Base-by-base conservation (phyloP, 495 filamentous ascomycete species). In the Penicillium longicatenatum region DNA sequence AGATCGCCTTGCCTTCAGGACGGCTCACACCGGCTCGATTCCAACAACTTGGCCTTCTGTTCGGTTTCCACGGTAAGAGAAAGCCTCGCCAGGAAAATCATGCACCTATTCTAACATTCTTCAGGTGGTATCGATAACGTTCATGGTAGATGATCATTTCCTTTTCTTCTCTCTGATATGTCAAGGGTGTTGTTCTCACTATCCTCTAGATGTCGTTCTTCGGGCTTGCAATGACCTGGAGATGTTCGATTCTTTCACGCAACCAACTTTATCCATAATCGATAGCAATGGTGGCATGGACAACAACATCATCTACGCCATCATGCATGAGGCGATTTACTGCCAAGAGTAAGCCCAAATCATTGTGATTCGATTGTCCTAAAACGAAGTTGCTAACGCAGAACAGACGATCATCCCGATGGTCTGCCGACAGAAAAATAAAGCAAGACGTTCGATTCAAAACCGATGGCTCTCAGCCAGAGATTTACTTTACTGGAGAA, bases 311-410 rank as follows among this genome's bases (percentile, higher is more conserved):
- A 83, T 97, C 55, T 98, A 97, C 67, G 87, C 91, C 20, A 73
- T 97, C 29, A 73, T 95, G 1, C 93, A 98, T 57, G 94, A 98
- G 69, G 75, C 89, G 5, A 83, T 89, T 55, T 98, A 97, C 75
- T 92, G 88, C 66, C 82, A 83, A 65, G 75, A 76, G 81, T 80
- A 66, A 67, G 72, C 37, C 16, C 16, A 39, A 12, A 17, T 21
- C 2, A 7, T 26, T n/a, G n/a, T 7, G 2, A 19, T 16, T 14
- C 10, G 2, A 19, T 12, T 14, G 6, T 53, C 37, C 11, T 20
- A 42, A 39, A 26, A 16, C 1, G n/a, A 16, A 9, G 41, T 50
- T 44, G 43, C 65, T 73, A 56, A 75, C 37, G 21, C 37, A 14
- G 14, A 42, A 53, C 41, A 82, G 81, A 29, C 58, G 76, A 64